Evolutionary conservation across 371 early-diverging fungal genomes (phyloP), one percentile per base, ranked within the genome.

Genomic region (Mortierella sp.): DNA sequence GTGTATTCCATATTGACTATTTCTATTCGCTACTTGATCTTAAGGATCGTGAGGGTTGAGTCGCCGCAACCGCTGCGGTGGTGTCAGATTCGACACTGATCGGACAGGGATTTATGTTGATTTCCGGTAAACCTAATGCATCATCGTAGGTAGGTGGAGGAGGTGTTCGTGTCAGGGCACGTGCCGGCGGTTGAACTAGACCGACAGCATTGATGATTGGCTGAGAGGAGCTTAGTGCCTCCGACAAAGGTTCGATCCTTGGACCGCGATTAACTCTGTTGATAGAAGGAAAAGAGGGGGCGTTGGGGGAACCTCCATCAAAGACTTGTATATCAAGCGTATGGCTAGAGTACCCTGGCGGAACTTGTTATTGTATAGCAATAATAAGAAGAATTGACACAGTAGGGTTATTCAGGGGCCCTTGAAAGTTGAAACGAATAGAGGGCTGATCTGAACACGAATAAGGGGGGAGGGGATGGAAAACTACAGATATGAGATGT

Each of bases 331-430:
- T 41, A 36, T 66, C 67, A 28, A 40, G 16, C 19, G 15, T 8
- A 32, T 66, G 58, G 16, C 19, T 45, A 28, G 8, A 41, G 67
- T 66, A 66, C 32, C 47, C 67, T 15, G 67, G 67, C 45, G 67
- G 67, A 16, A 58, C 67, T 66, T 28, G 28, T 8, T 4, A 38
- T 5, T 5, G 7, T 5, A n/a, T 38, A n/a, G n/a, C 32, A 19
- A 58, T 13, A 33, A 55, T 47, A 19, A 52, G 4, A 41, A 43
- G 4, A 24, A 28, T 28, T 28, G 24, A 45, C 2, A 66, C 10
- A 57, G 6, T 10, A 40, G 22, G 21, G 11, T 41, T 15, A 45
- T 3, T 47, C 9, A 33, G 11, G 13, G 13, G 28, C 32, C 15
- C 58, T 57, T 57, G 58, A 57, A 28, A 57, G 32, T 57, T 57